Conservation (phyloP, 306 rosid species). For the Trifolium pratense region DNA sequence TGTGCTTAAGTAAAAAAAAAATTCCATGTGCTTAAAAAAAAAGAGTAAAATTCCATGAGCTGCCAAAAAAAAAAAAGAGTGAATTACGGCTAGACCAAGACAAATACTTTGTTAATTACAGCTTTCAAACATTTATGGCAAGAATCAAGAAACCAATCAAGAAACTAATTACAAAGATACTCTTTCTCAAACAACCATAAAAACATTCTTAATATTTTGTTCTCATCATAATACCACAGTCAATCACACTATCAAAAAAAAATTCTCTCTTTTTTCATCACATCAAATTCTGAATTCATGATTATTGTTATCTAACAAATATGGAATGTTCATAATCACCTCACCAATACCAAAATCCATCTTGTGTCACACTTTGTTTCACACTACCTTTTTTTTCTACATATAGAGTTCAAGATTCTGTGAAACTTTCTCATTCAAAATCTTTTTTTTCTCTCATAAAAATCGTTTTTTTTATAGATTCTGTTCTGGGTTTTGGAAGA, state of each 20-base stretch:
- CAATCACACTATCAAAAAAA: neutral
- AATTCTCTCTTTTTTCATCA: neutral
- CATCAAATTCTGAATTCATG: neutral
- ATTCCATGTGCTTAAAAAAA: neutral
- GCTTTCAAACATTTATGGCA: slow-evolving; percentile 3
- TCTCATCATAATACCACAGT: neutral
- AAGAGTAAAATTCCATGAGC: neutral
- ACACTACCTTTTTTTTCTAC: too few species aligned
- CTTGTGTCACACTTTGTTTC: neutral
- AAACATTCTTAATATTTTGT: slow-evolving; percentile 17
- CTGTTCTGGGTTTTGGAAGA: slow-evolving; percentile 31
- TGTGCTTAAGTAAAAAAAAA: neutral
- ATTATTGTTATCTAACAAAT: slow-evolving; percentile 25
- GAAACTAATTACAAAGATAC: neutral
- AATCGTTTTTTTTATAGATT: slow-evolving; percentile 39
- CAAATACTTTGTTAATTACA: too few species aligned
- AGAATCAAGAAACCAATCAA: slow-evolving; percentile 21
- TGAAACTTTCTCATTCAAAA: slow-evolving; percentile 22
- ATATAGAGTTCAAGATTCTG: slow-evolving; percentile 47
- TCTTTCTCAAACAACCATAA: neutral
- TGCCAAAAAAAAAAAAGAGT: neutral
- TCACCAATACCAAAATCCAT: slow-evolving; percentile 17
- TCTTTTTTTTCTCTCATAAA: slow-evolving; percentile 13
- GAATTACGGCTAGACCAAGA: neutral
- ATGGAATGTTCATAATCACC: slow-evolving; percentile 39